Percentiles rank a stretch among this genome's conserved stretches.
These are phyloP conservation scores for Nicotiana otophora DNA, from an alignment of 257 asterid species.

Conservation along the genomic window DNA sequence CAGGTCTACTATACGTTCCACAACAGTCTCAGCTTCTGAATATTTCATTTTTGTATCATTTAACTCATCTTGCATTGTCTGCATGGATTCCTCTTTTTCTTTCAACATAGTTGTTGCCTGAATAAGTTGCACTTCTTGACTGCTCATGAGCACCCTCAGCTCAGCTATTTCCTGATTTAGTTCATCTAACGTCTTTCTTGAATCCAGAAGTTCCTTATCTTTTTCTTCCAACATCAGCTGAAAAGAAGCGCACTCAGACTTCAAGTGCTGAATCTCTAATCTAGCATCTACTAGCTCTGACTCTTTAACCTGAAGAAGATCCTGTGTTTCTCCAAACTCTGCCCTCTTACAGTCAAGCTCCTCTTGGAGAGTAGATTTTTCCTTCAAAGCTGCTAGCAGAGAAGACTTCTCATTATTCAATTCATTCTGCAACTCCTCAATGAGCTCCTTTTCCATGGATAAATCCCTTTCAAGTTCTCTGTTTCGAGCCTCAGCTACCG, in stretches of 20 bases:
- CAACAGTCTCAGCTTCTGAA: constrained; percentile 66
- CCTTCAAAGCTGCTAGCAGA: constrained; percentile 43
- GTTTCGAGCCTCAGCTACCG: constrained; percentile 60
- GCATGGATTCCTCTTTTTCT: constrained; percentile 55
- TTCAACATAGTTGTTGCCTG: constrained; percentile 43
- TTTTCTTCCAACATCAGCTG: constrained; percentile 51
- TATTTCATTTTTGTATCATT: constrained; percentile 33
- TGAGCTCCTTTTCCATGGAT: constrained; percentile 57
- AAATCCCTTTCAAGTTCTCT: constrained; percentile 58
- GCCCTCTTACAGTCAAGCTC: constrained; percentile 43
- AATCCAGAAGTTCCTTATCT: constrained; percentile 46
- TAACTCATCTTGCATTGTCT: constrained; percentile 49
- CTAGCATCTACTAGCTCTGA: constrained; percentile 74
- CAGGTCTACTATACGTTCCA: constrained; percentile 58
- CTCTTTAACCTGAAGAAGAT: constrained; percentile 57
- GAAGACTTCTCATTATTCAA: constrained; percentile 44
- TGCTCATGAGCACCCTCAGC: constrained; percentile 37
- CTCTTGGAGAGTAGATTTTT: constrained; percentile 39
- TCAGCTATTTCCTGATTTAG: constrained; percentile 49
- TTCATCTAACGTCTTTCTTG: constrained; percentile 43
- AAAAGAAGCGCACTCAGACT: constrained; percentile 55
- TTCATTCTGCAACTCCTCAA: constrained; percentile 43
- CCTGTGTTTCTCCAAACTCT: constrained; percentile 47
- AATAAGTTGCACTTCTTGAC: constrained; percentile 52
- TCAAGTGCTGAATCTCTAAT: constrained; percentile 55